Conservation (phyloP, 2,329 filamentous ascomycete species). For the Fusarium sp. region DNA sequence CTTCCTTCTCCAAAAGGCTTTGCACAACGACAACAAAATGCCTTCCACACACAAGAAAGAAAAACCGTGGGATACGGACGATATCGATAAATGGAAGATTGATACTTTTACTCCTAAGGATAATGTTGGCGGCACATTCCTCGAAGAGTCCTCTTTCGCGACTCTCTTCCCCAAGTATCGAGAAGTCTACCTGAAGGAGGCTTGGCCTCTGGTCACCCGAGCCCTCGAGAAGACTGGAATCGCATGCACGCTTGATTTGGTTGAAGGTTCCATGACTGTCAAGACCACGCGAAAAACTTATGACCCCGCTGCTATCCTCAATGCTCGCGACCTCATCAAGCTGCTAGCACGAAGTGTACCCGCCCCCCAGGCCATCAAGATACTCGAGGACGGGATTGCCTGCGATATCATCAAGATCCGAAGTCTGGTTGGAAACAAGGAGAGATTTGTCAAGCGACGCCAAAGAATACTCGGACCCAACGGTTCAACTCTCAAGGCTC, state of each 20-base stretch:
- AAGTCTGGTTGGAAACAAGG: slow-evolving; percentile 90
- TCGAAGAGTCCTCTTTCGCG: slow-evolving; percentile 91
- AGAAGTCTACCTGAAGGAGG: slow-evolving; percentile 91
- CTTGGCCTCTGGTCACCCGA: slow-evolving; percentile 91
- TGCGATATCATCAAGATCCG: slow-evolving; percentile 98
- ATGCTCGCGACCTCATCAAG: slow-evolving; percentile 94
- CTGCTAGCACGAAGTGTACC: slow-evolving; percentile 91
- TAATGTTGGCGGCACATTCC: slow-evolving; percentile 87
- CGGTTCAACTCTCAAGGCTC: slow-evolving; percentile 91
- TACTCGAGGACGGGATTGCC: slow-evolving; percentile 90
- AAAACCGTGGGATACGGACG: slow-evolving; percentile 96
- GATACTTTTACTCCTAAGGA: slow-evolving; percentile 88
- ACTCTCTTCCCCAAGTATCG: slow-evolving; percentile 96
- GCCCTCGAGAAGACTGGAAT: slow-evolving; percentile 89
- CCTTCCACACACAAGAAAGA: slow-evolving; percentile 90
- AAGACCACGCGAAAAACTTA: slow-evolving; percentile 93
- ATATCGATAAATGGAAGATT: slow-evolving; percentile 97
- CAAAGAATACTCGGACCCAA: slow-evolving; percentile 93
- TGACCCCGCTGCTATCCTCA: slow-evolving; percentile 92
- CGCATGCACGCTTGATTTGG: slow-evolving; percentile 90
- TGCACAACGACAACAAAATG: slow-evolving; percentile 64
- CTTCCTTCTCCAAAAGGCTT: neutral
- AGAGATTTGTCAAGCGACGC: slow-evolving; percentile 93
- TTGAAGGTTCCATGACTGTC: slow-evolving; percentile 96
- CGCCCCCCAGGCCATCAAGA: slow-evolving; percentile 92